Percentiles rank a stretch among this genome's conserved stretches.
Evolutionary conservation across 164 flowering plant genomes (phyloP).

Genomic region (Nelumbo lutea): DNA sequence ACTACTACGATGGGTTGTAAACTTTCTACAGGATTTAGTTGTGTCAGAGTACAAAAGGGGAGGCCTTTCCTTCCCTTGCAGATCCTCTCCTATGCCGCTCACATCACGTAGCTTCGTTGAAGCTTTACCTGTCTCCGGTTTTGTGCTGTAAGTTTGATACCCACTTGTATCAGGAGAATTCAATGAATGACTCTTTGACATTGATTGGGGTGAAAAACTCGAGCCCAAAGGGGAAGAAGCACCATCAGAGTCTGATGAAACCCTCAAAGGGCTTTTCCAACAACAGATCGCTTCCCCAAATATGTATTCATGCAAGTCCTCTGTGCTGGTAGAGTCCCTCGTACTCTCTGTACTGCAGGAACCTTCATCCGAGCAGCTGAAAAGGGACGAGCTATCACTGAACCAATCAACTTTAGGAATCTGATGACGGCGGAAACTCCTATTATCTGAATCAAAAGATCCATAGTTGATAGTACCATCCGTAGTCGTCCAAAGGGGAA

Average conservation of each 20-base stretch:
- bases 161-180: conserved; percentile 18
- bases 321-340: conserved; percentile 61
- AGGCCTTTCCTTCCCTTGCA: conserved; percentile 19
- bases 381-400: conserved; percentile 70
- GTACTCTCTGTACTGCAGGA: conserved; percentile 81
- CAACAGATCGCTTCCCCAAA: conserved; percentile 45
- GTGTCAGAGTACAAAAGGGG: conserved; percentile 41
- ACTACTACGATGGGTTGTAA: conserved; percentile 12
- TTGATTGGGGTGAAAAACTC: conserved; percentile 22
- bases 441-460: conserved; percentile 22
- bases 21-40: conserved; percentile 40
- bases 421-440: conserved; percentile 18
- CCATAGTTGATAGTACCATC: conserved; percentile 19
- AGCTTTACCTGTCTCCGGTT: background rate
- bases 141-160: conserved; percentile 6
- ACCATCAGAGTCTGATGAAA: conserved; percentile 44
- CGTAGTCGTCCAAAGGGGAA: conserved; percentile 12
- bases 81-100: conserved; percentile 8
- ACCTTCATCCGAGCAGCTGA: conserved; percentile 80
- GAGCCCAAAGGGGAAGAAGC: conserved; percentile 30
- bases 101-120: conserved; percentile 8
- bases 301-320: conserved; percentile 57
- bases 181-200: conserved; percentile 21
- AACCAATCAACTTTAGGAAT: conserved; percentile 32
- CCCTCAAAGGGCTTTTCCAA: conserved; percentile 42